phyloP scores from a whole-genome alignment of 805 yeast genomes.

The Saccharomyces jurei region DNA sequence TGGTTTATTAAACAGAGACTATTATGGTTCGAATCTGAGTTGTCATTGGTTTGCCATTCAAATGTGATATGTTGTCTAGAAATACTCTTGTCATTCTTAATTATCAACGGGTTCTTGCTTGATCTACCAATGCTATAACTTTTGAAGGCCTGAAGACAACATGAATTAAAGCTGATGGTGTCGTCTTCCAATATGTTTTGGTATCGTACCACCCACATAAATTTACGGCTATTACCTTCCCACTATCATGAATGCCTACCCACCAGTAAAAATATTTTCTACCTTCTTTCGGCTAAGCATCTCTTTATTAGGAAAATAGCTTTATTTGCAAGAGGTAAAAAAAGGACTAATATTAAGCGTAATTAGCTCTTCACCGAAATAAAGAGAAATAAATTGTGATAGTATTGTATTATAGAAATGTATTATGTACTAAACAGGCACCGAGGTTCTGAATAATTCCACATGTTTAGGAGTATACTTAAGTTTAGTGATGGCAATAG shows the following conservation, averaged over 20 bases:
- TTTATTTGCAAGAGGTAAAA: not conserved
- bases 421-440: not conserved
- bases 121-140: conserved; percentile 26
- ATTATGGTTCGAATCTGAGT: not conserved
- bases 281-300: not conserved
- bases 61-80: conserved; percentile 25
- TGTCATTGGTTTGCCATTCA: conserved; percentile 11
- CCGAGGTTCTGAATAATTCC: not conserved
- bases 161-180: conserved; percentile 6
- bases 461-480: conserved; percentile 10
- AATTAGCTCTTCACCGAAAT: no score
- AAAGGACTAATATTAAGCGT: no score
- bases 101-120: conserved; percentile 19
- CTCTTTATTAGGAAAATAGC: not conserved
- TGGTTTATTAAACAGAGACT: conserved; percentile 9
- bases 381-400: not conserved
- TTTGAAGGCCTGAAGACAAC: conserved; percentile 10
- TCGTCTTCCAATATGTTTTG: conserved; percentile 17
- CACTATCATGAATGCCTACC: not conserved
- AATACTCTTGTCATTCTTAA: conserved; percentile 30
- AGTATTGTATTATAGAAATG: not conserved
- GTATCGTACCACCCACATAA: conserved; percentile 25
- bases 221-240: not conserved
- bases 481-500: conserved; percentile 9
- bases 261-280: not conserved